Conservation (phyloP, 495 filamentous ascomycete genomes). For the Talaromyces wortmannii region DNA sequence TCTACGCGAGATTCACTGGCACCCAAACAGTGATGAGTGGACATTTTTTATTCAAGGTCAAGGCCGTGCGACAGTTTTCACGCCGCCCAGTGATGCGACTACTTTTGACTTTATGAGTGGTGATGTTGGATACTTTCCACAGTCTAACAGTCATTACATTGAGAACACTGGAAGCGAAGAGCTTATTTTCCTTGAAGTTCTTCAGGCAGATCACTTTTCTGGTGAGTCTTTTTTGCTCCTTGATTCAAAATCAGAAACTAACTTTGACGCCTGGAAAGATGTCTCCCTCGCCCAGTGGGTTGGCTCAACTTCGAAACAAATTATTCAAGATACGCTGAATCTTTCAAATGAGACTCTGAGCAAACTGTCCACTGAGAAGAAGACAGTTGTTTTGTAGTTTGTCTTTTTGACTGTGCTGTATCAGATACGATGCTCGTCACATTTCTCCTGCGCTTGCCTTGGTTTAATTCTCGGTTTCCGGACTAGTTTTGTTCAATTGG, state of each 20-base stretch:
- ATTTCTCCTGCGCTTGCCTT: neutral
- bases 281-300: conserved; percentile 60
- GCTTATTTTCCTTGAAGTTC: conserved; percentile 62
- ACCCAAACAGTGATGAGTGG: conserved; percentile 70
- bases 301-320: conserved; percentile 54
- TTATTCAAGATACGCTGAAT: conserved; percentile 57
- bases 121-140: conserved; percentile 65
- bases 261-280: conserved; percentile 26
- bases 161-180: conserved; percentile 68
- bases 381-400: conserved; percentile 39
- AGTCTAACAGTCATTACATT: conserved; percentile 60
- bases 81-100: conserved; percentile 46
- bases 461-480: no score
- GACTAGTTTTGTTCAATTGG: no score
- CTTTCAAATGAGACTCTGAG: conserved; percentile 47
- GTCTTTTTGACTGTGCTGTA: no score
- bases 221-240: conserved; percentile 19
- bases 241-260: neutral
- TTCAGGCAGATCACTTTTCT: conserved; percentile 59
- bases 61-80: conserved; percentile 61
- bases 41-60: conserved; percentile 65
- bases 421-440: no score
- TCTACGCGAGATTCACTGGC: conserved; percentile 65
- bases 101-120: conserved; percentile 75
- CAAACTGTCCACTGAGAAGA: conserved; percentile 54